Percentiles rank a stretch among this genome's conserved stretches.
Conservation (phyloP, 176 grass and related monocot species). For the Dactylis glomerata region DNA sequence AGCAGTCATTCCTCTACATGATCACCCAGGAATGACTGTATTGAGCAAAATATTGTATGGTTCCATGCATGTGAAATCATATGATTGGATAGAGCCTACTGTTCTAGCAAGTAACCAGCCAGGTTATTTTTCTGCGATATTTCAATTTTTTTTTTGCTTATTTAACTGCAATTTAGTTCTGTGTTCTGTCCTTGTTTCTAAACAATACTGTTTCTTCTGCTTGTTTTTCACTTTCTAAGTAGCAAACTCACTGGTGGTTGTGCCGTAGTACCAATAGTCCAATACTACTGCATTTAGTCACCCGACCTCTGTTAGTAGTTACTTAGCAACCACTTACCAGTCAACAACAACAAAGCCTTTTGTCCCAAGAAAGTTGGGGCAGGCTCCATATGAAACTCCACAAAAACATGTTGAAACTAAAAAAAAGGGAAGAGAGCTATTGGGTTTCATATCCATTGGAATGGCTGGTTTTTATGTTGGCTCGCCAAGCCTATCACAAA, state of each 20-base stretch:
- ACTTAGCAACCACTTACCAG: background rate
- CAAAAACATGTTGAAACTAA: too few relatives aligned
- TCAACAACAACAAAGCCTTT: too few relatives aligned
- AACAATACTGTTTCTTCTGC: background rate
- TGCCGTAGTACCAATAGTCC: background rate
- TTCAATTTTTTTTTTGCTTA: slow-evolving; percentile 15
- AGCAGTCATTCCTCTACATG: slow-evolving; percentile 88
- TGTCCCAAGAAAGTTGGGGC: too few relatives aligned
- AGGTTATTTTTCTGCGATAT: slow-evolving; percentile 35
- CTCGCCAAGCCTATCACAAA: too few relatives aligned
- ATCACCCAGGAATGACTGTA: slow-evolving; percentile 94
- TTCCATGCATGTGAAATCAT: slow-evolving; percentile 93
- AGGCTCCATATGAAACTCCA: too few relatives aligned
- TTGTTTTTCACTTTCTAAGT: background rate
- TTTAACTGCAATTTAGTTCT: background rate
- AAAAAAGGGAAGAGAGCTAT: too few relatives aligned
- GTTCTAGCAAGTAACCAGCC: slow-evolving; percentile 39
- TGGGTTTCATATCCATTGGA: too few relatives aligned
- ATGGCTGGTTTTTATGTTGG: too few relatives aligned
- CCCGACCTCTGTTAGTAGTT: background rate
- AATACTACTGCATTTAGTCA: background rate
- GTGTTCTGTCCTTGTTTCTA: background rate
- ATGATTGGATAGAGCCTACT: slow-evolving; percentile 87
- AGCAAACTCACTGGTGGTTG: background rate
- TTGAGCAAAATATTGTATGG: slow-evolving; percentile 95